Evolutionary conservation across 371 early-diverging fungal genomes (phyloP).

Genomic region (Rhizopus sp.): DNA sequence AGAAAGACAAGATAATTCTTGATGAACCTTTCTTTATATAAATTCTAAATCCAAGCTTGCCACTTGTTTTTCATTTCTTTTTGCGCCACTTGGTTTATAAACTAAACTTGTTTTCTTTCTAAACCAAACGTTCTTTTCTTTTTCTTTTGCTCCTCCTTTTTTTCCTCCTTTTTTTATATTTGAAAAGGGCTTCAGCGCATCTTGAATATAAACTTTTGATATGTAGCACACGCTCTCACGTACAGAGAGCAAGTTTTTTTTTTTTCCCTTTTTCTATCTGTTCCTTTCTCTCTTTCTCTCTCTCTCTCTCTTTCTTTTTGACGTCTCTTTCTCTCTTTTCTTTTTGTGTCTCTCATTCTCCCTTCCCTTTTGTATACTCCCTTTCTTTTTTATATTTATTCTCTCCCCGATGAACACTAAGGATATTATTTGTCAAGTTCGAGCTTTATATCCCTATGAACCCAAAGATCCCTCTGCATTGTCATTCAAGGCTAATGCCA

Average conservation of each 20-base stretch:
- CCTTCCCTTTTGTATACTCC: conserved; percentile 1
- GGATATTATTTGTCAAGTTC: conserved; percentile 61
- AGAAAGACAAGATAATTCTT: no score
- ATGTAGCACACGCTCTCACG: conserved; percentile 5
- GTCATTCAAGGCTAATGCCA: conserved; percentile 76
- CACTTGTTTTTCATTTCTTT: no score
- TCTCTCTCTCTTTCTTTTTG: conserved; percentile 9
- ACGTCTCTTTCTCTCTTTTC: conserved; percentile 6
- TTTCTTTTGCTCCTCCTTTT: neutral
- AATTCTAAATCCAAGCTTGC: no score
- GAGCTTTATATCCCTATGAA: conserved; percentile 81
- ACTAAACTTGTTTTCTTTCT: neutral
- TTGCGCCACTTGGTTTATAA: neutral
- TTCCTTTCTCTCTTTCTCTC: neutral
- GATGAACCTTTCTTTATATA: no score
- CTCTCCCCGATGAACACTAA: conserved; percentile 20
- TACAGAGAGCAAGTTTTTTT: conserved; percentile 1
- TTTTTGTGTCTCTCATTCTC: conserved; percentile 7
- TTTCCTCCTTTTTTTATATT: conserved; percentile 2
- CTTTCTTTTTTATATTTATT: neutral
- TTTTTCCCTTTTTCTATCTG: no score
- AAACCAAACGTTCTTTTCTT: neutral
- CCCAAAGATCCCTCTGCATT: conserved; percentile 73
- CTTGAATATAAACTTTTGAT: neutral
- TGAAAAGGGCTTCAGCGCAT: neutral